Conservation (phyloP, 1,139 yeast species). For the Pneumocystis jirovecii region DNA sequence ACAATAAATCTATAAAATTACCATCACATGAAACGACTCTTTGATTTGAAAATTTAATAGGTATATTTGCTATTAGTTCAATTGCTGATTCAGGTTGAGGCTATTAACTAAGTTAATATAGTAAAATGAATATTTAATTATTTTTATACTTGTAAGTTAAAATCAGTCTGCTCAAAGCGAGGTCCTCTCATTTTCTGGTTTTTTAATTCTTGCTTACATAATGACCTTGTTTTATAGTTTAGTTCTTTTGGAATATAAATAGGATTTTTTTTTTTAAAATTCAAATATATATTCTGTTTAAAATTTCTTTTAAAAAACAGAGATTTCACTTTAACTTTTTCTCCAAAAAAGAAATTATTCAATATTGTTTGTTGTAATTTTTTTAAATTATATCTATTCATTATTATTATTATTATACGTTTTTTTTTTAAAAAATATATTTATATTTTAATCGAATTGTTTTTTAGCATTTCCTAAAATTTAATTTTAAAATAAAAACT, state of each 20-base stretch:
- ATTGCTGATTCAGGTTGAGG: slow-evolving; percentile 79
- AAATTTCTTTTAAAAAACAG: background rate
- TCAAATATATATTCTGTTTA: background rate
- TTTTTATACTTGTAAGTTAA: slow-evolving; percentile 20
- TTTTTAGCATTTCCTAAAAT: background rate
- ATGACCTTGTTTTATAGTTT: background rate
- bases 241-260: background rate
- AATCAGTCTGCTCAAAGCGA: slow-evolving; percentile 58
- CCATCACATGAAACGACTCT: slow-evolving; percentile 74
- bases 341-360: background rate
- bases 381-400: background rate
- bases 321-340: background rate
- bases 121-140: background rate
- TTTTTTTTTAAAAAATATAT: background rate
- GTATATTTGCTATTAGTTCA: slow-evolving; percentile 62
- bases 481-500: background rate
- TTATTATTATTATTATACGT: background rate
- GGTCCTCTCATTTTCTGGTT: slow-evolving; percentile 34
- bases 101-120: slow-evolving; percentile 28
- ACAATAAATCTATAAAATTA: slow-evolving; percentile 2
- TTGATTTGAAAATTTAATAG: slow-evolving; percentile 48
- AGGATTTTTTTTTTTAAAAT: background rate
- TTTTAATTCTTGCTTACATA: background rate
- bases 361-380: background rate
- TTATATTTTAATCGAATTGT: background rate